These are phyloP conservation scores for Alternaria arborescens DNA, from an alignment of 2,329 filamentous ascomycete species.

Conservation along the genomic window DNA sequence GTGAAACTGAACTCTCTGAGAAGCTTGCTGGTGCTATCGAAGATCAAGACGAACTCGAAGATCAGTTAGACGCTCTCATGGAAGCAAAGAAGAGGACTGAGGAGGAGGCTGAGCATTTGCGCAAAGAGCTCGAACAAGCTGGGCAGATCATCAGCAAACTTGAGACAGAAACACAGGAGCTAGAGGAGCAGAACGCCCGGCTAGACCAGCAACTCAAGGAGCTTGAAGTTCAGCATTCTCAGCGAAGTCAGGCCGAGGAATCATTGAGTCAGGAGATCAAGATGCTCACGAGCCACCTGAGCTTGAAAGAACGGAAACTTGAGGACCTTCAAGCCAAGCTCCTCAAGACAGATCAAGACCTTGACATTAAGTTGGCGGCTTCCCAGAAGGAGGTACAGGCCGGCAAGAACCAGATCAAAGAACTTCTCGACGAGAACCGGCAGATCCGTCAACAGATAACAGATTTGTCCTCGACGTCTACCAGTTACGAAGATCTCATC, in stretches of 20 bases:
- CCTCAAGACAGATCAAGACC: slow-evolving; percentile 84
- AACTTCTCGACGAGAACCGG: slow-evolving; percentile 80
- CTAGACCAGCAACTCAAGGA: slow-evolving; percentile 77
- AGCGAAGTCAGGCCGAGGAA: slow-evolving; percentile 79
- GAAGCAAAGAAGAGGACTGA: slow-evolving; percentile 89
- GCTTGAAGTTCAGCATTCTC: slow-evolving; percentile 73
- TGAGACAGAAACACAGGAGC: slow-evolving; percentile 83
- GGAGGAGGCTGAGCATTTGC: slow-evolving; percentile 79
- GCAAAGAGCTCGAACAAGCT: slow-evolving; percentile 88
- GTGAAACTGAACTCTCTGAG: slow-evolving; percentile 91
- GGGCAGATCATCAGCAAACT: slow-evolving; percentile 84
- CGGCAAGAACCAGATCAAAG: slow-evolving; percentile 76
- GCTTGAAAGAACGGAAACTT: slow-evolving; percentile 87
- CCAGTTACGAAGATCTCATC: slow-evolving; percentile 93
- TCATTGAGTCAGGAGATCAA: slow-evolving; percentile 83
- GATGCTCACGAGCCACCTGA: slow-evolving; percentile 89
- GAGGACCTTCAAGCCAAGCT: slow-evolving; percentile 87
- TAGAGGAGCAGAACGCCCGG: slow-evolving; percentile 71
- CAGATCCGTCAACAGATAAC: slow-evolving; percentile 85
- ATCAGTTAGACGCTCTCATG: slow-evolving; percentile 88
- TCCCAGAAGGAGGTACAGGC: slow-evolving; percentile 82
- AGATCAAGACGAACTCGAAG: slow-evolving; percentile 92
- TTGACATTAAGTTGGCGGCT: slow-evolving; percentile 82
- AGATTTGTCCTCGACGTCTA: slow-evolving; percentile 88
- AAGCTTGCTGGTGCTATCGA: slow-evolving; percentile 91